These are phyloP conservation scores for Solanum pinnatisectum DNA, from an alignment of 257 asterid species.

Conservation along the genomic window DNA sequence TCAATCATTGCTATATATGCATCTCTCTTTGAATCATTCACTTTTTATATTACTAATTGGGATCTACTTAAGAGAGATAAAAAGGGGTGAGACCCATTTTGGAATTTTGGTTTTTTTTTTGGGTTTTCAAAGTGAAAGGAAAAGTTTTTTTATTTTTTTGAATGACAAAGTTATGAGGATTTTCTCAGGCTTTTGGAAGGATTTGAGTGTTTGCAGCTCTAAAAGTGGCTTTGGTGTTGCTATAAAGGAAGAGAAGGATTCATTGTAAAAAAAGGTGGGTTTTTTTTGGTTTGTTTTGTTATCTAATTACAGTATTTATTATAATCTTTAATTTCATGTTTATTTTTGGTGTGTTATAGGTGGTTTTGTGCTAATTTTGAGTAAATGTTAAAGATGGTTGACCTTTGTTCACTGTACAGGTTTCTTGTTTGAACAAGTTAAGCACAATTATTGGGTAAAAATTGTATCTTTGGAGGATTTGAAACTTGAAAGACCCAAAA, in stretches of 20 bases:
- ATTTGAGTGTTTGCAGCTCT: conserved; percentile 21
- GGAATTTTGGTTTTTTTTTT: conserved; percentile 5
- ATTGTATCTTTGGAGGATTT: background rate
- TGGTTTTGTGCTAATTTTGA: conserved; percentile 5
- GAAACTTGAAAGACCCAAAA: background rate
- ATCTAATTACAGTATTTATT: background rate
- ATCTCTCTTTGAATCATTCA: conserved; percentile 29
- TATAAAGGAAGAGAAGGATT: conserved; percentile 16
- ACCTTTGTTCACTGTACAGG: background rate
- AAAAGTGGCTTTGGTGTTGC: conserved; percentile 18
- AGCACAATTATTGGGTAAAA: background rate
- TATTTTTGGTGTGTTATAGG: background rate
- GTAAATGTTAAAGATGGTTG: conserved; percentile 18
- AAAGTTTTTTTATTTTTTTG: conserved; percentile 6
- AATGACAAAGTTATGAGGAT: conserved; percentile 34
- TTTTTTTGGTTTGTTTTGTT: background rate
- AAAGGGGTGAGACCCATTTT: conserved; percentile 16
- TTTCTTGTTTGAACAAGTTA: background rate
- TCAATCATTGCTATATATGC: conserved; percentile 18
- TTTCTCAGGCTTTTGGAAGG: conserved; percentile 32
- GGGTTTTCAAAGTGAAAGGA: conserved; percentile 19
- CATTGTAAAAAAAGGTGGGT: conserved; percentile 27
- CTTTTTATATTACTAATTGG: conserved; percentile 42
- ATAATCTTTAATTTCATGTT: background rate
- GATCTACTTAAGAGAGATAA: conserved; percentile 12